Percentiles rank a stretch among this genome's conserved stretches.
Conservation (phyloP, 2,329 filamentous ascomycete species). For the Alternaria brassicae region DNA sequence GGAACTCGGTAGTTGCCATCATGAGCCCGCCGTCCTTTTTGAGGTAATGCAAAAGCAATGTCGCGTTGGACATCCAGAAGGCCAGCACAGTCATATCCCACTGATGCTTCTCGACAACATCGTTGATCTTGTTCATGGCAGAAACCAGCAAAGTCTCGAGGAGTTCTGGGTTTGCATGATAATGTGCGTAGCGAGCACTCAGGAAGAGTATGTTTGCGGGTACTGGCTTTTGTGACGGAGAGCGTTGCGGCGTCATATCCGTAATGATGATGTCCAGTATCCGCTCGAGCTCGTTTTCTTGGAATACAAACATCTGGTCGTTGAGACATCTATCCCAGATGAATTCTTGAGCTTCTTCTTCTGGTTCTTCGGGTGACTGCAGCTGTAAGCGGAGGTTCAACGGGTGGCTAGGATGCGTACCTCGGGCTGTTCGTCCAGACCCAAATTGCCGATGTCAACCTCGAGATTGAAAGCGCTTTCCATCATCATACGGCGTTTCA, state of each 20-base stretch:
- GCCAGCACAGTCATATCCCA: slow-evolving; percentile 99
- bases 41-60: slow-evolving; percentile 91
- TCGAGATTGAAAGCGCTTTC: slow-evolving; percentile 97
- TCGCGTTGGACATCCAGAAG: slow-evolving; percentile 98
- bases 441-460: slow-evolving; percentile 93
- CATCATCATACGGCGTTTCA: slow-evolving; percentile 98
- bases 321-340: slow-evolving; percentile 94
- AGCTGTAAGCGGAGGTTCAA: slow-evolving; percentile 27
- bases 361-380: slow-evolving; percentile 71
- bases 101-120: slow-evolving; percentile 92
- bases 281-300: slow-evolving; percentile 87
- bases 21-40: slow-evolving; percentile 90
- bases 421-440: slow-evolving; percentile 94
- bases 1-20: slow-evolving; percentile 83
- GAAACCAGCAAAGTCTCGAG: slow-evolving; percentile 80
- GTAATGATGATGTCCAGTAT: slow-evolving; percentile 97
- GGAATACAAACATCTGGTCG: slow-evolving; percentile 99
- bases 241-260: slow-evolving; percentile 95
- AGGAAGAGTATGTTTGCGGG: slow-evolving; percentile 97
- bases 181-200: slow-evolving; percentile 93
- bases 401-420: slow-evolving; percentile 56
- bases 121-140: slow-evolving; percentile 95
- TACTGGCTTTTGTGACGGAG: slow-evolving; percentile 95
- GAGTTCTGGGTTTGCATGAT: slow-evolving; percentile 87
- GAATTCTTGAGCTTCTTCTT: slow-evolving; percentile 91